Conservation (phyloP, 139 green algal species). For the Coelastrella sp. region DNA sequence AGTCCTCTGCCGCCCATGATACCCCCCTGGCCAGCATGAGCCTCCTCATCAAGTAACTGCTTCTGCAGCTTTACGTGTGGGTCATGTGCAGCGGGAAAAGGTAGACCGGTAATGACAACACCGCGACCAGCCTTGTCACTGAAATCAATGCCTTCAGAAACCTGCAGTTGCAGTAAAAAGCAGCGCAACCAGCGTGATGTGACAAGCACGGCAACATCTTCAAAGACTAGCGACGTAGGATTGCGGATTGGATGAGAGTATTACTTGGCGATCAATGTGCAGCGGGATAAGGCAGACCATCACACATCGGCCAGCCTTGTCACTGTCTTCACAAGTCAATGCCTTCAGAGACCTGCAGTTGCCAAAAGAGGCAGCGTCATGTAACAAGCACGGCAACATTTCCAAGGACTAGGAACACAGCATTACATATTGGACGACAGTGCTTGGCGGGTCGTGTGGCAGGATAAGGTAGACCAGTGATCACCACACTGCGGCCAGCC, state of each 20-base stretch:
- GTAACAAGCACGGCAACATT: no score
- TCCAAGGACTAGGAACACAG: no score
- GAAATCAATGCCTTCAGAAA: constrained; percentile 97
- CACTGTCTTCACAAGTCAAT: constrained; percentile 83
- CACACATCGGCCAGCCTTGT: constrained; percentile 64
- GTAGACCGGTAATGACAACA: constrained; percentile 96
- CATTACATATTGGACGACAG: no score
- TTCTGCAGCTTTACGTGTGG: constrained; percentile 55
- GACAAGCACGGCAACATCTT: no score
- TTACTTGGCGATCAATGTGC: constrained; percentile 39
- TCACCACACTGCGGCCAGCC: constrained; percentile 74
- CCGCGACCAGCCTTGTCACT: constrained; percentile 88
- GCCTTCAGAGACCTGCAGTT: constrained; percentile 88
- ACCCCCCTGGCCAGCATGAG: constrained; percentile 34
- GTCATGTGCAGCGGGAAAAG: constrained; percentile 40
- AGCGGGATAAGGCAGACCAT: constrained; percentile 82
- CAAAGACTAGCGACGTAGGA: no score
- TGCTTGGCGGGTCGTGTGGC: no score
- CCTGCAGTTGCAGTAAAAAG: constrained; percentile 60
- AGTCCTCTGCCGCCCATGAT: constrained; percentile 50
- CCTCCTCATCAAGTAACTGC: constrained; percentile 83
- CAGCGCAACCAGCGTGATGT: no score
- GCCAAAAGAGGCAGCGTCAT: no score
- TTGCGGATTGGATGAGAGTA: no score
- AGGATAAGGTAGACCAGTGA: constrained; percentile 87